Conservation (phyloP, 371 early-diverging fungal genomes). For the Fennellomyces sp. region DNA sequence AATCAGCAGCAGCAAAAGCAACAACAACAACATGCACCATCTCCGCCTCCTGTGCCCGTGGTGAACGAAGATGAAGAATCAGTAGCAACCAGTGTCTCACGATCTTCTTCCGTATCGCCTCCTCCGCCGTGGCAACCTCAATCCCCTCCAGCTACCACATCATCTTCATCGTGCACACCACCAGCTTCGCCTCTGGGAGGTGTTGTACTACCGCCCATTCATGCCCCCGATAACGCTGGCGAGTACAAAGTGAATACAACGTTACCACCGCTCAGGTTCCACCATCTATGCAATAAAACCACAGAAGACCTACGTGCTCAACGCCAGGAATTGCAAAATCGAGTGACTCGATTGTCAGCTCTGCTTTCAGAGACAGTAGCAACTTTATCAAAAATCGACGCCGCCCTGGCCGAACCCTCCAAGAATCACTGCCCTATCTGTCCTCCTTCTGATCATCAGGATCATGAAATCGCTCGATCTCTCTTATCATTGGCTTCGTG, state of each 20-base stretch:
- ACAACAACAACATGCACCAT: conserved; percentile 3
- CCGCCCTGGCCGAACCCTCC: conserved; percentile 33
- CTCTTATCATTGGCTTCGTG: conserved; percentile 24
- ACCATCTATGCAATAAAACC: conserved; percentile 4
- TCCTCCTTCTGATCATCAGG: conserved; percentile 15
- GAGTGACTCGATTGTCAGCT: conserved; percentile 54
- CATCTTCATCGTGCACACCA: conserved; percentile 7
- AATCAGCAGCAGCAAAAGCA: neutral
- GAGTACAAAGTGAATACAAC: conserved; percentile 6
- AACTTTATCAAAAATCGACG: conserved; percentile 53
- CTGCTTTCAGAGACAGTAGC: conserved; percentile 57
- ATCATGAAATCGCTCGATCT: conserved; percentile 26
- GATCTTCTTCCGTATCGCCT: neutral
- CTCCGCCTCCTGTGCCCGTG: neutral
- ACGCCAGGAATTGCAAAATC: conserved; percentile 56
- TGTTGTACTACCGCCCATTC: conserved; percentile 18
- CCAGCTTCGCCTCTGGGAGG: conserved; percentile 1
- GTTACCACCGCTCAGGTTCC: conserved; percentile 4
- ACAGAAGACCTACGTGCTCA: conserved; percentile 36
- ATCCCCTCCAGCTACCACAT: conserved; percentile 7
- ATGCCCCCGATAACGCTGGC: neutral
- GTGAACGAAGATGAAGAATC: conserved; percentile 4
- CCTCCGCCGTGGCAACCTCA: conserved; percentile 13
- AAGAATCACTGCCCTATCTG: conserved; percentile 12
- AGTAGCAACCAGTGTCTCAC: neutral